phyloP scores from a whole-genome alignment of 78 protist genomes.

The Dictyostelium brefeldianum region DNA sequence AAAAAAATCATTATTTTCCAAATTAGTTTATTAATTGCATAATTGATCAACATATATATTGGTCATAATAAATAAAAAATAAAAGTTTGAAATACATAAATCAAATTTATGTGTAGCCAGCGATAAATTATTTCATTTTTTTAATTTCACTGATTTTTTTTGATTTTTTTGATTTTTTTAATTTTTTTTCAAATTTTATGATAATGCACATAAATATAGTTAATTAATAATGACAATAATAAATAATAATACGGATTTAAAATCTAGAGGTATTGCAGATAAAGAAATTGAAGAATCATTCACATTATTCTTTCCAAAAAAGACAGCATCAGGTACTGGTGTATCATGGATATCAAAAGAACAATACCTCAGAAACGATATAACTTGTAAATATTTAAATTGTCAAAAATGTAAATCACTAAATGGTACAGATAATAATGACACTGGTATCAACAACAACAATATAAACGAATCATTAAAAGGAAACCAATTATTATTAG shows the following conservation, averaged over 20 bases:
- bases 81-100: too few species aligned
- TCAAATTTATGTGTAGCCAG: too few species aligned
- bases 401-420: constrained; percentile 18
- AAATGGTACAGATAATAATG: background rate
- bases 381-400: constrained; percentile 8
- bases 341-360: constrained; percentile 61
- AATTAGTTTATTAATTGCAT: too few species aligned
- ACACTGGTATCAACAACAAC: background rate
- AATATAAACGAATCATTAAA: background rate
- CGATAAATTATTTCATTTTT: too few species aligned
- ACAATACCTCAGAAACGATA: constrained; percentile 52
- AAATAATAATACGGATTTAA: background rate
- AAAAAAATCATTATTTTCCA: too few species aligned
- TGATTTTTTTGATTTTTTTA: too few species aligned
- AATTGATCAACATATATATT: too few species aligned
- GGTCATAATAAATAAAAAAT: too few species aligned
- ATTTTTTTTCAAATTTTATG: too few species aligned
- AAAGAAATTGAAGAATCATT: constrained; percentile 21
- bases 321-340: constrained; percentile 10
- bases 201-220: too few species aligned
- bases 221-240: background rate
- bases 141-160: too few species aligned
- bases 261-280: background rate
- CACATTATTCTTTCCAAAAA: constrained; percentile 40
- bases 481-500: background rate